Evolutionary conservation across 2,329 filamentous ascomycete species (phyloP).

Genomic region (Aureobasidium sp.): DNA sequence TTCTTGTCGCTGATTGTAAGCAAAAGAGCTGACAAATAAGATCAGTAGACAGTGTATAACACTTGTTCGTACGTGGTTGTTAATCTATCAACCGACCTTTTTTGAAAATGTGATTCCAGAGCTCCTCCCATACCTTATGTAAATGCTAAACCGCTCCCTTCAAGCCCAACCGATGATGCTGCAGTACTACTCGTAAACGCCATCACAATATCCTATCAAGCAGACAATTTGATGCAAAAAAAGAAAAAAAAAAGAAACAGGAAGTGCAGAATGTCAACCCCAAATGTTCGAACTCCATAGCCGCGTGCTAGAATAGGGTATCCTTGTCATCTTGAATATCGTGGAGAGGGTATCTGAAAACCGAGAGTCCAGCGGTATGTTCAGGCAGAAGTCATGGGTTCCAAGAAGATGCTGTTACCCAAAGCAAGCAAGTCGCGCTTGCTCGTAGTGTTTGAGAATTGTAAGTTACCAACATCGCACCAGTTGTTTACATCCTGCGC

Average conservation of each 20-base stretch:
- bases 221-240: not conserved
- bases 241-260: not conserved
- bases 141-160: not conserved
- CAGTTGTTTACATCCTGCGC: slow-evolving; percentile 55
- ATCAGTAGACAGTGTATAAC: not conserved
- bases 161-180: not conserved
- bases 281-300: not conserved
- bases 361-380: not conserved
- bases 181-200: not conserved
- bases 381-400: not conserved
- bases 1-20: not conserved
- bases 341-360: not conserved
- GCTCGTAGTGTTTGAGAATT: slow-evolving; percentile 22
- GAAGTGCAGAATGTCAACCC: not conserved
- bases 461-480: slow-evolving; percentile 47
- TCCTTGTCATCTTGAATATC: not conserved
- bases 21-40: not conserved
- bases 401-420: slow-evolving; percentile 8
- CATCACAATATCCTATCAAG: not conserved
- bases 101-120: not conserved
- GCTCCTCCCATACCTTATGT: not conserved
- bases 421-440: slow-evolving; percentile 11
- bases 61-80: not conserved
- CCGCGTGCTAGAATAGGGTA: not conserved
- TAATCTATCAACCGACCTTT: not conserved